Base-by-base conservation (phyloP, 163 green algal genomes). In the Scenedesmus sp. region DNA sequence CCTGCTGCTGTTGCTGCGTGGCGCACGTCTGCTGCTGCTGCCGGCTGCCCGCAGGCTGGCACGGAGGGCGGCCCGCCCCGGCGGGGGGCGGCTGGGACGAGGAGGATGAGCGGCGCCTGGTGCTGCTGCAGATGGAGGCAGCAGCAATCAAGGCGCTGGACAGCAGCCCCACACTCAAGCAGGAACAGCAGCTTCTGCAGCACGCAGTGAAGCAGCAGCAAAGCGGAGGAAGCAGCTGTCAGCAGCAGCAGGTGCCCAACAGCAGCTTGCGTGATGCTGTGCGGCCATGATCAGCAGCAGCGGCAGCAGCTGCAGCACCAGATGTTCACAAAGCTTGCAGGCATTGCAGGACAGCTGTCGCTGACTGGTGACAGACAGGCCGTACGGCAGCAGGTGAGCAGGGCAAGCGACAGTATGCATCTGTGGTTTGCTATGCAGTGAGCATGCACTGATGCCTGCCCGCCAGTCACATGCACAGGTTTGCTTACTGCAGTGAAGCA, bases 91-190 rank as follows among this genome's bases (percentile, higher is more conserved):
- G 22, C 6, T 80, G 92, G 86, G 94, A 96, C 42, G 96, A 97
- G 85, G 96, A 96, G 81, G 93, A 92, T 24, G 94, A 96, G 89
- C 93, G 96, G 46, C 91, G 92, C 88, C 70, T 94, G 68, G 96
- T 94, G 94, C 6, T 91, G 51, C 87, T 95, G 91, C 93, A 92
- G 46, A 51, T 94, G 0, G 92, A 96, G 68, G 46, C 83, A 51
- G 86, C 84, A 12, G 94, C 90, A 20, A 86, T 96, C 42, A 88
- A 90, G 61, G 92, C 93, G 35, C n/a, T 93, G n/a, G 88, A 95
- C 37, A 49, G 26, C 20, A 84, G 81, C 43, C 37, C 46, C 16
- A 37, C 35, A 4, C 40, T 94, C 10, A 24, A 68, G 80, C 81
- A 93, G 81, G 92, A 79, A 81, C 42, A 91, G 40, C 42, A 83